Conservation (phyloP, 345 rosid genomes). For the Carallia pectinifolia region DNA sequence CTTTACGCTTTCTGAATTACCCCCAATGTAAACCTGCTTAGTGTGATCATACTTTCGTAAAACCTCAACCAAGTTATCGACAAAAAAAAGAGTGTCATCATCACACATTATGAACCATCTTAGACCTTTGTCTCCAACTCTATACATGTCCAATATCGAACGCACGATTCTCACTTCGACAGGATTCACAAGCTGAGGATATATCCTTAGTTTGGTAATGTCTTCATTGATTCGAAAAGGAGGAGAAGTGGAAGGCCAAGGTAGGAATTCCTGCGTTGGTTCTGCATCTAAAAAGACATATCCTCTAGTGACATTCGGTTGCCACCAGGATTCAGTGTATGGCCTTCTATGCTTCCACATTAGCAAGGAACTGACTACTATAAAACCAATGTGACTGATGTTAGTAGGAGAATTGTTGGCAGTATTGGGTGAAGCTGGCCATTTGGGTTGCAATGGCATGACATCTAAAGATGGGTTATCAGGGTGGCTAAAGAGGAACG, state of each 20-base stretch:
- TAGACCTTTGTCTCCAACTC: slow-evolving; percentile 13
- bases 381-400: slow-evolving; percentile 18
- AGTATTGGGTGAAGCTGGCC: not conserved
- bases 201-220: slow-evolving; percentile 9
- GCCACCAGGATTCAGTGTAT: slow-evolving; percentile 20
- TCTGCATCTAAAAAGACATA: slow-evolving; percentile 16
- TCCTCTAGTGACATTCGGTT: slow-evolving; percentile 24
- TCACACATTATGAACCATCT: slow-evolving; percentile 26
- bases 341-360: slow-evolving; percentile 17
- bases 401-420: not conserved
- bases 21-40: slow-evolving; percentile 17
- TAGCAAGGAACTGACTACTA: slow-evolving; percentile 10
- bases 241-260: slow-evolving; percentile 23
- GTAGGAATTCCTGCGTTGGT: slow-evolving; percentile 18
- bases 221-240: slow-evolving; percentile 15
- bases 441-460: slow-evolving; percentile 2
- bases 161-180: slow-evolving; percentile 20
- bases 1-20: slow-evolving; percentile 13
- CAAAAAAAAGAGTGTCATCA: slow-evolving; percentile 18
- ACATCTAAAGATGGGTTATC: not conserved
- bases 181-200: slow-evolving; percentile 6
- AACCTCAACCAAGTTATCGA: slow-evolving; percentile 20
- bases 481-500: not conserved
- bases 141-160: slow-evolving; percentile 19
- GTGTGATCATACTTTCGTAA: slow-evolving; percentile 16